Evolutionary conservation across 306 rosid genomes (phyloP).

Genomic region (Begonia masoniana): DNA sequence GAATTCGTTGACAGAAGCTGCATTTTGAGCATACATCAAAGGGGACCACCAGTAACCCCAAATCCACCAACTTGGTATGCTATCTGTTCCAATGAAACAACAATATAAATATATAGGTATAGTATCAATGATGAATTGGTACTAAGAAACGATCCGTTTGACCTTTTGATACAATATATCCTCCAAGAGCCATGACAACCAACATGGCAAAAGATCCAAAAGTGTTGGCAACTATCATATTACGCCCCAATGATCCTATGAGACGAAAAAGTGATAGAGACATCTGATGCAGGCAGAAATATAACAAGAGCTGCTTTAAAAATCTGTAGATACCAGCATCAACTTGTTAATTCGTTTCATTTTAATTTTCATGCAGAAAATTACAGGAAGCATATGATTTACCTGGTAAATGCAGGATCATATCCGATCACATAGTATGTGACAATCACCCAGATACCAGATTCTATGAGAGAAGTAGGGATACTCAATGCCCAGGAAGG

Average conservation of each 20-base stretch:
- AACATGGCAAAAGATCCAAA: slow-evolving; percentile 99
- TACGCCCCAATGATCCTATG: slow-evolving; percentile 96
- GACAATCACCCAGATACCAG: slow-evolving; percentile 90
- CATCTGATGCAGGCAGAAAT: slow-evolving; percentile 92
- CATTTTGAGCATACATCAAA: slow-evolving; percentile 90
- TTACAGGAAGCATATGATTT: slow-evolving; percentile 8
- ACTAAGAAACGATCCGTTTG: background rate
- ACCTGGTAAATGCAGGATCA: slow-evolving; percentile 85
- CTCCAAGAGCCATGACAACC: slow-evolving; percentile 98
- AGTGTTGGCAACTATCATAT: slow-evolving; percentile 92
- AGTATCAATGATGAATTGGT: too few relatives aligned
- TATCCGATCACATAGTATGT: slow-evolving; percentile 83
- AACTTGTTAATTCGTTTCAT: slow-evolving; percentile 7
- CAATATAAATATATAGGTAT: slow-evolving; percentile 4
- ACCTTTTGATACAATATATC: slow-evolving; percentile 90
- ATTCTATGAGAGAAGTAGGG: slow-evolving; percentile 76
- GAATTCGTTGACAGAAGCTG: slow-evolving; percentile 93
- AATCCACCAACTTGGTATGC: slow-evolving; percentile 86
- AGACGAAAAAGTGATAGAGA: slow-evolving; percentile 86
- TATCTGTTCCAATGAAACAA: slow-evolving; percentile 39
- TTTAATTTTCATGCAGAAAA: slow-evolving; percentile 10
- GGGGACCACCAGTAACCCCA: slow-evolving; percentile 99
- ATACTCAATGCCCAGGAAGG: slow-evolving; percentile 90
- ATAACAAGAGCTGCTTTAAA: slow-evolving; percentile 63
- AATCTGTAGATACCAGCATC: slow-evolving; percentile 45